Base-by-base conservation (phyloP, 164 flowering plant species). In the Tinospora cordifolia region DNA sequence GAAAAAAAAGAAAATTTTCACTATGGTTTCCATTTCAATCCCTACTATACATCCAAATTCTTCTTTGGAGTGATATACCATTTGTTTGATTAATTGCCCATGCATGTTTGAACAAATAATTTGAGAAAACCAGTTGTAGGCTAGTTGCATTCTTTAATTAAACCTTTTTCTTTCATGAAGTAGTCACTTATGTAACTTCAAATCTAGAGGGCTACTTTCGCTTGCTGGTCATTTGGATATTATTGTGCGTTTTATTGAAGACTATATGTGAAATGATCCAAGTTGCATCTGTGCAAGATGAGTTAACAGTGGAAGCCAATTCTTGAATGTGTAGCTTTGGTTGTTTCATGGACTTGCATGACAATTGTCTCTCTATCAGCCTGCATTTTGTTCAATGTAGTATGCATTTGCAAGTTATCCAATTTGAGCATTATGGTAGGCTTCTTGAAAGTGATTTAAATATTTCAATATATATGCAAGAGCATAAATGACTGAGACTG, bases 321-420 rank as follows among this genome's bases (percentile, higher is more conserved):
- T 73, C 80, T 74, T 19, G 71, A 85, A 65, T 76, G 82, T 5
- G 34, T 87, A 0, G 83, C 87, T 69, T 75, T 85, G 71, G 65
- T 88, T 69, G 60, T 86, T 27, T 87, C 96, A 26, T 92, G 96
- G 97, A 83, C 87, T 66, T 93, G 86, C 69, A 72, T 84, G 76
- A 84, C 88, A 66, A 75, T 76, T 17, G 79, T 92, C 67, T 85
- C 82, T 81, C 73, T 93, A 70, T 79, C 90, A 66, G 88, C 92
- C 71, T 80, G 90, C 72, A 39, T 81, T 54, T 59, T 93, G 81
- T 92, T 93, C 80, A 84, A 88, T 78, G 66, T 93, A 75, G 88
- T 92, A 60, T 90, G 98, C 89, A 84, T 78, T 76, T 91, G 78
- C 95, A 91, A 85, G 83, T 90, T 47, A 85, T 89, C 74, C 97